phyloP scores from a whole-genome alignment of 345 rosid genomes.

The Rhizophora apiculata region DNA sequence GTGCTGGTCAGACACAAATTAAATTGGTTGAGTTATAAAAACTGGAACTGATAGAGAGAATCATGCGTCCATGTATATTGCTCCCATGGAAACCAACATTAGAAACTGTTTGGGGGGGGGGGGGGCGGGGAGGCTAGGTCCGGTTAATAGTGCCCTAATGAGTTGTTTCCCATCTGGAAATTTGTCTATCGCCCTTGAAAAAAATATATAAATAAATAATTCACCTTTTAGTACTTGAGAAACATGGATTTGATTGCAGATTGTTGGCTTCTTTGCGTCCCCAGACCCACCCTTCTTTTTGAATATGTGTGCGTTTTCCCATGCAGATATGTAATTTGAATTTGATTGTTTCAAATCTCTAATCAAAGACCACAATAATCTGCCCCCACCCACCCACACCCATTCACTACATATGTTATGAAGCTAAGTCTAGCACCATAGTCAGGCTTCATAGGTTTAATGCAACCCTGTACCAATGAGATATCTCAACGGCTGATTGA shows the following conservation, averaged over 20 bases:
- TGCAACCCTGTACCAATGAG: too few relatives aligned
- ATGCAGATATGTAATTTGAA: too few relatives aligned
- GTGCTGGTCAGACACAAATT: conserved; percentile 41
- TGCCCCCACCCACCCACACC: too few relatives aligned
- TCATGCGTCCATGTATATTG: too few relatives aligned
- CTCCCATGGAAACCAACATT: too few relatives aligned
- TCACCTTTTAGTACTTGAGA: conserved; percentile 26
- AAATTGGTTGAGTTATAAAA: conserved; percentile 9
- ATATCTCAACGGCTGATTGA: too few relatives aligned
- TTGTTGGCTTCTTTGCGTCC: conserved; percentile 28
- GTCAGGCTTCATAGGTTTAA: too few relatives aligned
- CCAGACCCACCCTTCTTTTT: conserved; percentile 19
- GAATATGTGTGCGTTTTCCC: background rate
- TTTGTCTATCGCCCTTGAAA: conserved; percentile 10
- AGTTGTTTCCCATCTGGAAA: conserved; percentile 53
- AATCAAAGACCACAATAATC: too few relatives aligned
- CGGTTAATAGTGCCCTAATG: conserved; percentile 33
- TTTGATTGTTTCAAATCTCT: too few relatives aligned
- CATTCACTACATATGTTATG: too few relatives aligned
- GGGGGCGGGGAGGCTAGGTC: conserved; percentile 15
- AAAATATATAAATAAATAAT: background rate
- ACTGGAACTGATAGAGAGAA: conserved; percentile 17
- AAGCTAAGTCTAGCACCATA: too few relatives aligned
- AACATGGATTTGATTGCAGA: conserved; percentile 54
- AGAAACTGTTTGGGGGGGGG: background rate